A percentile compares a stretch with the other conserved stretches of the same genome.
These are phyloP conservation scores for Solanum chilense DNA, from an alignment of 257 asterid species.

Conservation along the genomic window DNA sequence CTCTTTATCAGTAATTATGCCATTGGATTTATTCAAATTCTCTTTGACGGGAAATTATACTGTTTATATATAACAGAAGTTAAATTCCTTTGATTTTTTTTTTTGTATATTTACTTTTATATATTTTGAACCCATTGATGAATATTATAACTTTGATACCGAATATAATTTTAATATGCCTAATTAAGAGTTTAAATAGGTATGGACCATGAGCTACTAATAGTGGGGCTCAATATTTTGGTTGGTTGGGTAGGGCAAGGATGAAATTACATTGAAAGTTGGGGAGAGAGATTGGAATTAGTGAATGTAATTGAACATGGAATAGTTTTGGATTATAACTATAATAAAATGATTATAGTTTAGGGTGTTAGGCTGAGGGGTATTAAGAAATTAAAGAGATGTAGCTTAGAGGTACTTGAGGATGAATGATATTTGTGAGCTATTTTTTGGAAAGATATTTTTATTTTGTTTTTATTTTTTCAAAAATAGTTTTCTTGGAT, in stretches of 20 bases:
- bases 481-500: not conserved
- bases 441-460: too few relatives aligned
- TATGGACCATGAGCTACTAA: not conserved
- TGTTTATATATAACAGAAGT: too few relatives aligned
- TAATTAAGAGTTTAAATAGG: not conserved
- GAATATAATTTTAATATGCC: not conserved
- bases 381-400: not conserved
- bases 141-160: too few relatives aligned
- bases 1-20: not conserved
- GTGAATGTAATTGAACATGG: not conserved
- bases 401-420: not conserved
- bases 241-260: not conserved
- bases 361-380: not conserved
- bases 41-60: rapidly evolving
- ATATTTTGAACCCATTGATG: too few relatives aligned
- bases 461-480: too few relatives aligned
- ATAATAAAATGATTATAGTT: not conserved
- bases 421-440: too few relatives aligned
- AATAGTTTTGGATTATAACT: not conserved
- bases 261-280: not conserved
- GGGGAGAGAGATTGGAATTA: not conserved
- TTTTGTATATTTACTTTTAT: too few relatives aligned
- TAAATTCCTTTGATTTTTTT: too few relatives aligned
- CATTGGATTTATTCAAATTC: not conserved
- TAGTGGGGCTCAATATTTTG: not conserved